These are phyloP conservation scores for Dactylonectria estremocensis DNA, from an alignment of 2,329 filamentous ascomycete genomes.

Conservation along the genomic window DNA sequence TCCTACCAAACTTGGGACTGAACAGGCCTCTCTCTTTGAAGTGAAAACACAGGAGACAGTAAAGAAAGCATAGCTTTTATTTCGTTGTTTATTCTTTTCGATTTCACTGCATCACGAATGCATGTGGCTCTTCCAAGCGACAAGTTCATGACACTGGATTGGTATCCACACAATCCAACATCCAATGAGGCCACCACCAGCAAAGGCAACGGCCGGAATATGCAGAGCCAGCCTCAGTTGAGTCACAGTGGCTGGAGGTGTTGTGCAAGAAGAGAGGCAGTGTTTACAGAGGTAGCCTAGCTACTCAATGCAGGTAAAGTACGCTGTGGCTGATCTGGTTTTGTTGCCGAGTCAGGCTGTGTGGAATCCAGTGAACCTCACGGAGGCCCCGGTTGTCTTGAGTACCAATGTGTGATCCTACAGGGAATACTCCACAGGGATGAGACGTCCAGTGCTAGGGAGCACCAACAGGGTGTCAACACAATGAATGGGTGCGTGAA, in stretches of 20 bases:
- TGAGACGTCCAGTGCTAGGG: background rate
- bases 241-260: conserved; percentile 26
- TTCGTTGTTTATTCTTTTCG: too few species aligned
- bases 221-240: background rate
- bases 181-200: too few species aligned
- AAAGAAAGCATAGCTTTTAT: too few species aligned
- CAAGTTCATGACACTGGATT: background rate
- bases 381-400: background rate
- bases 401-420: background rate
- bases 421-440: too few species aligned
- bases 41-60: too few species aligned
- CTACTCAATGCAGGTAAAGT: background rate
- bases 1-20: background rate
- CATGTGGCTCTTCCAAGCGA: background rate
- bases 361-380: background rate
- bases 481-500: conserved; percentile 37
- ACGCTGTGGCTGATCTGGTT: background rate
- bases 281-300: conserved; percentile 18
- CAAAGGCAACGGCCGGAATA: background rate
- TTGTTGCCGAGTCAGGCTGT: background rate
- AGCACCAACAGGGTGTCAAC: conserved; percentile 30
- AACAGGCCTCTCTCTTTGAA: too few species aligned
- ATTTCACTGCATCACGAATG: background rate
- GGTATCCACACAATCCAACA: too few species aligned
- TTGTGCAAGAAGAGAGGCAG: conserved; percentile 26